Evolutionary conservation across 306 rosid species (phyloP), one percentile per base, ranked within the genome.

Genomic region (Vigna radiata): DNA sequence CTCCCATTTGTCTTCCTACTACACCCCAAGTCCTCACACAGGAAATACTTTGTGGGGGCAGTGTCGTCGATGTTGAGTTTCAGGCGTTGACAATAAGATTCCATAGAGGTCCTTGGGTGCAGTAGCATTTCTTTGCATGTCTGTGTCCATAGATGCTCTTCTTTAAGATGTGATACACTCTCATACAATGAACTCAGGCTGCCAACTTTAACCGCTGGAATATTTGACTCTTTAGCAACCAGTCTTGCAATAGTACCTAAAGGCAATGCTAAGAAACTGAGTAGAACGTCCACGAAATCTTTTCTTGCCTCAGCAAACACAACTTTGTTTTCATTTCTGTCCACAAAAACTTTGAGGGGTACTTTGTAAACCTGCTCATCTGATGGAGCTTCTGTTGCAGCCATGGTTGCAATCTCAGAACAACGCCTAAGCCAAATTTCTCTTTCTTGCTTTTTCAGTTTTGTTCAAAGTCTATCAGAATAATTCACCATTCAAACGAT

Each of bases 261-360:
- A 8, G 80, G 77, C 29, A 77, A 12, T 2, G 85, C 70, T 11
- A 87, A 73, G 7, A 81, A 59, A 39, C 39, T 64, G 1, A 81
- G 19, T 0, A 78, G 75, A 25, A 78, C 77, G 1, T 86, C 80
- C 0, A 68, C 71, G 1, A 80, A 62, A 2, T 72, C 81, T 31
- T 76, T 83, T 6, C 76, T 54, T 0, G 54, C 79, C 62, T 77
- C 82, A 0, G 79, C 89, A 52, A 68, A 83, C 0, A 86, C 3
- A 10, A 77, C 87, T 17, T 7, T n/a, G 0, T 27, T 0, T 8
- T 16, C 0, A 4, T 25, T 19, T 41, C 31, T 11, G 17, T 68
- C 64, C 0, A 86, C 53, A 7, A 48, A 48, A 48, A 50, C 55
- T n/a, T 50, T 50, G 4, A 50, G 21, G 21, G 21, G 1, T n/a